Percentiles rank a stretch among this genome's conserved stretches.
phyloP scores from a whole-genome alignment of 2,329 filamentous ascomycete species.

The Aspergillus luchuensis region DNA sequence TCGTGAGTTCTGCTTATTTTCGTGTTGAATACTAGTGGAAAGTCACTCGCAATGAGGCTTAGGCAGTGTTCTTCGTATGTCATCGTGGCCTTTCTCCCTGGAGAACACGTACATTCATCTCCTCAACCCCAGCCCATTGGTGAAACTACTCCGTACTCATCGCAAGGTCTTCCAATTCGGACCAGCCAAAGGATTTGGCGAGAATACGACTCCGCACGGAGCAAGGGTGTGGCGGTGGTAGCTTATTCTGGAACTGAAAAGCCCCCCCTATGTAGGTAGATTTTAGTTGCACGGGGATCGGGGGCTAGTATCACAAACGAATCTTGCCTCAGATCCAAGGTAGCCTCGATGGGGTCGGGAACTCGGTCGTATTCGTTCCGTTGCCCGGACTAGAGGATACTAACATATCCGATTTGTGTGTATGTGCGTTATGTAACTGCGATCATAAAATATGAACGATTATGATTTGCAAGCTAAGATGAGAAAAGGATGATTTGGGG shows the following conservation, averaged over 20 bases:
- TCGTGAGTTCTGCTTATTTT: not conserved
- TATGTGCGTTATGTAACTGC: not conserved
- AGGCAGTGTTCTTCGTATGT: not conserved
- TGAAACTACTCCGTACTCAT: not conserved
- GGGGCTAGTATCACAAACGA: not conserved
- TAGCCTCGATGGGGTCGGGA: no score
- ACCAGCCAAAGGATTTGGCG: not conserved
- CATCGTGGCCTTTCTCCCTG: not conserved
- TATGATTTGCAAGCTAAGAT: not conserved
- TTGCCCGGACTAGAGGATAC: not conserved
- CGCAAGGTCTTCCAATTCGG: not conserved
- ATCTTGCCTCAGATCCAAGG: no score
- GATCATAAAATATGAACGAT: not conserved
- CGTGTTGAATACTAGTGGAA: not conserved
- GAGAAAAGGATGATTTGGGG: not conserved
- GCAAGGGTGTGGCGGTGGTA: not conserved
- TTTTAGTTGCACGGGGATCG: not conserved
- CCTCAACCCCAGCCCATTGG: not conserved
- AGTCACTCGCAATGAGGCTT: not conserved
- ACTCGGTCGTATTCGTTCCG: slow-evolving; percentile 1
- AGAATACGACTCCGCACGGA: not conserved
- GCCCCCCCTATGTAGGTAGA: not conserved
- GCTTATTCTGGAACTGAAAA: not conserved
- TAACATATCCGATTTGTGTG: not conserved
- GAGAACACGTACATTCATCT: not conserved